Evolutionary conservation across 371 early-diverging fungal species (phyloP).

Genomic region (Mortierella sp.): DNA sequence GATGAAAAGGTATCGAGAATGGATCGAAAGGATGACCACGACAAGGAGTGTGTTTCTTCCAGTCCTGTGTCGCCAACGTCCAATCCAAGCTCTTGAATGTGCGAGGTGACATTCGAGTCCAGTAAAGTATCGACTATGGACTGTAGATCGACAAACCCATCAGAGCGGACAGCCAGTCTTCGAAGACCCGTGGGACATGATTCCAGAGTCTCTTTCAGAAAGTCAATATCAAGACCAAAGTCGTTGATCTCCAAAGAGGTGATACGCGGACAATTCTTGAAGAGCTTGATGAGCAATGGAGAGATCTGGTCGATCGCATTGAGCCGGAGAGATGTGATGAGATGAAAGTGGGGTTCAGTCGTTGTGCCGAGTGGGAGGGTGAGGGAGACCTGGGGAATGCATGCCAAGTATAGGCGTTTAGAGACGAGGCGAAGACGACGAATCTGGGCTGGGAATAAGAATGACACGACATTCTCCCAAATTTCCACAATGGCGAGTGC

Average conservation of each 20-base stretch:
- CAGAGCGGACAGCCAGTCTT: constrained; percentile 12
- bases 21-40: constrained; percentile 17
- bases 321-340: constrained; percentile 9
- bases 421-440: constrained; percentile 37
- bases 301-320: constrained; percentile 20
- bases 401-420: constrained; percentile 17
- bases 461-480: constrained; percentile 12
- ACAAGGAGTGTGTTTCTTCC: constrained; percentile 21
- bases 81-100: constrained; percentile 14
- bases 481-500: constrained; percentile 27
- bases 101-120: background rate
- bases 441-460: constrained; percentile 10
- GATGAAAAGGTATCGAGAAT: constrained; percentile 11
- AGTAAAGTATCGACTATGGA: constrained; percentile 15
- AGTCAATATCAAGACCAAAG: constrained; percentile 19
- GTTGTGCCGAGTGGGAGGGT: constrained; percentile 2
- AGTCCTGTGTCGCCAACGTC: constrained; percentile 24
- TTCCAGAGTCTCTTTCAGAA: constrained; percentile 8
- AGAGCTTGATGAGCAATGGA: constrained; percentile 4
- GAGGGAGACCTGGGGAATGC: constrained; percentile 9
- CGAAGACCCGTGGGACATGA: background rate
- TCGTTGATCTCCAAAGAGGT: constrained; percentile 9
- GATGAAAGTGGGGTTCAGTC: constrained; percentile 4
- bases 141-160: constrained; percentile 27
- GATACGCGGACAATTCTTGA: constrained; percentile 6